Evolutionary conservation across 2,329 filamentous ascomycete species (phyloP).

Genomic region (Nannizziopsis arthrosporioides): DNA sequence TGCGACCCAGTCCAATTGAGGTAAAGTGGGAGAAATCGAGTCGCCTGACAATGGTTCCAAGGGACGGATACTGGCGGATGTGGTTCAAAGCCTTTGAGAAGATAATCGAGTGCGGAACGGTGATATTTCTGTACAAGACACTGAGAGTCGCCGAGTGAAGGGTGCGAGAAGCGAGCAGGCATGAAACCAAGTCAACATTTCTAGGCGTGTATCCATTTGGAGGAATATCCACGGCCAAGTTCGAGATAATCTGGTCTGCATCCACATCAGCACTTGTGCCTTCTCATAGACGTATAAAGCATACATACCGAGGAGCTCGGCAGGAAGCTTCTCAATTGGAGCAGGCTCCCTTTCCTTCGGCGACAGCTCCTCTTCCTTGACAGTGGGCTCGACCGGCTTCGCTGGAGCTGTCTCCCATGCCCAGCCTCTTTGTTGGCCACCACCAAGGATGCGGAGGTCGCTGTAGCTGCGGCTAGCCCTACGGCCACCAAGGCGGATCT

Average conservation of each 20-base stretch:
- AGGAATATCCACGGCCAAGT: slow-evolving; percentile 60
- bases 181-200: slow-evolving; percentile 65
- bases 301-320: slow-evolving; percentile 57
- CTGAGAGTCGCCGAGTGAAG: slow-evolving; percentile 61
- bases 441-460: slow-evolving; percentile 29
- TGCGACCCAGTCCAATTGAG: slow-evolving; percentile 62
- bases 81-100: slow-evolving; percentile 71
- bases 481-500: slow-evolving; percentile 34
- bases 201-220: slow-evolving; percentile 64
- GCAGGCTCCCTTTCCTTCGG: slow-evolving; percentile 29
- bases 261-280: slow-evolving; percentile 9
- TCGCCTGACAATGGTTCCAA: slow-evolving; percentile 65
- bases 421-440: slow-evolving; percentile 29
- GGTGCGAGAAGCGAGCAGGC: slow-evolving; percentile 62
- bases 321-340: slow-evolving; percentile 55
- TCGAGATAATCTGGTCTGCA: slow-evolving; percentile 59
- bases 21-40: slow-evolving; percentile 81
- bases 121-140: slow-evolving; percentile 67
- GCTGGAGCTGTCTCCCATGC: slow-evolving; percentile 28
- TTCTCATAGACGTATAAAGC: background rate
- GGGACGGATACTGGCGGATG: slow-evolving; percentile 51
- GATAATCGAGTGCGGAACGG: slow-evolving; percentile 69
- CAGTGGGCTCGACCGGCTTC: slow-evolving; percentile 15
- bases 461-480: slow-evolving; percentile 36
- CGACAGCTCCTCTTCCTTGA: slow-evolving; percentile 18